Conservation (phyloP, 345 rosid genomes). For the Camelina laxa region DNA sequence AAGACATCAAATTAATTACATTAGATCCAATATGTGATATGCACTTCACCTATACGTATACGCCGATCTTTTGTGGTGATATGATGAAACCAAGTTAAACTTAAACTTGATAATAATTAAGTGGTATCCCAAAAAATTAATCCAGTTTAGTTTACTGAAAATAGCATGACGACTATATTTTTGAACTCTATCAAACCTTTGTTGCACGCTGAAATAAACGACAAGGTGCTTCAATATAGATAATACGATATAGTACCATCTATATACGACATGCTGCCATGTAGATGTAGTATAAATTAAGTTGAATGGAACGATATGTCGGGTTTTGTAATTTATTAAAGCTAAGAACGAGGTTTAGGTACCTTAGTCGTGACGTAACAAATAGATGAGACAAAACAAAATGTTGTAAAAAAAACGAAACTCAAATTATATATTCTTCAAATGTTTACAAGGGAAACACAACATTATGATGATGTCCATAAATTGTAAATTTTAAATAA, state of each 20-base stretch:
- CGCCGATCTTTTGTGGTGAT: not conserved
- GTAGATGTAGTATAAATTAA: not conserved
- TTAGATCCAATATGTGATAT: not conserved
- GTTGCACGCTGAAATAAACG: slow-evolving; percentile 23
- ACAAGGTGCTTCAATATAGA: slow-evolving; percentile 4
- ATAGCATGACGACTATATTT: not conserved
- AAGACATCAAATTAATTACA: not conserved
- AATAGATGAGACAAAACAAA: not conserved
- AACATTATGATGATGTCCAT: slow-evolving; percentile 42
- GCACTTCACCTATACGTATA: not conserved
- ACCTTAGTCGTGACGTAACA: slow-evolving; percentile 24
- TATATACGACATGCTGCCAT: not conserved
- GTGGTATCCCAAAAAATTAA: not conserved
- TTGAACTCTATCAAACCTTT: not conserved
- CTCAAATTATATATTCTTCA: not conserved
- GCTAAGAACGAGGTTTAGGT: slow-evolving; percentile 35
- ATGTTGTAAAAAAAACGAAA: not conserved
- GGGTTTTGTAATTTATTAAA: slow-evolving; percentile 7
- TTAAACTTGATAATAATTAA: not conserved
- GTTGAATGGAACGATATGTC: slow-evolving; percentile 2
- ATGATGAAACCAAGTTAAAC: not conserved
- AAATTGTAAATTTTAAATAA: not conserved
- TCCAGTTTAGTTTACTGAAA: not conserved
- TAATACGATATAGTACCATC: slow-evolving; percentile 12
- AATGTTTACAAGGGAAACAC: slow-evolving; percentile 35